These are phyloP conservation scores for Bipolaris zeicola DNA, from an alignment of 2,329 filamentous ascomycete genomes.

Conservation along the genomic window DNA sequence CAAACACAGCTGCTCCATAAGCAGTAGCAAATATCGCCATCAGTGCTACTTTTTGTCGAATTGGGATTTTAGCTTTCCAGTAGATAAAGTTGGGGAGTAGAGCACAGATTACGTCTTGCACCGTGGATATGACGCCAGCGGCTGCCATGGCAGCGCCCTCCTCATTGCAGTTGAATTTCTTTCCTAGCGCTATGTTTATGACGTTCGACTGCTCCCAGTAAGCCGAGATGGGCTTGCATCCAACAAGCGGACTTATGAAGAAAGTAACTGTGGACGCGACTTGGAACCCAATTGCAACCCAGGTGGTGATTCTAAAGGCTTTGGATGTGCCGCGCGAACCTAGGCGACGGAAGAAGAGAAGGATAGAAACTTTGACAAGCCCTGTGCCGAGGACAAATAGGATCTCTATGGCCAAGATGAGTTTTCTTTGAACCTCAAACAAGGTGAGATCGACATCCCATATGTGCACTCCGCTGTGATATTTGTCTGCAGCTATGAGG, in stretches of 20 bases:
- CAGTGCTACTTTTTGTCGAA: conserved; percentile 31
- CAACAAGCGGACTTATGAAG: conserved; percentile 24
- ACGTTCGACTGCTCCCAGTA: conserved; percentile 30
- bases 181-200: conserved; percentile 16
- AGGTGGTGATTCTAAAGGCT: conserved; percentile 19
- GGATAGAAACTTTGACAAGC: conserved; percentile 37
- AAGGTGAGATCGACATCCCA: conserved; percentile 27
- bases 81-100: conserved; percentile 29
- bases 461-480: conserved; percentile 27
- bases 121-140: conserved; percentile 22
- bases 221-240: conserved; percentile 29
- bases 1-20: conserved; percentile 24
- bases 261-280: conserved; percentile 24
- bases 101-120: conserved; percentile 29
- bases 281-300: conserved; percentile 16
- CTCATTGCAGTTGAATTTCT: conserved; percentile 30
- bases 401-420: conserved; percentile 26
- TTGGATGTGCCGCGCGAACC: conserved; percentile 21
- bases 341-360: conserved; percentile 33
- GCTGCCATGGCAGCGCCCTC: conserved; percentile 29
- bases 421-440: conserved; percentile 23
- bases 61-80: conserved; percentile 30
- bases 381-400: conserved; percentile 26
- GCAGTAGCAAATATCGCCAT: conserved; percentile 29
- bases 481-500: conserved; percentile 18